phyloP scores from a whole-genome alignment of 2,329 filamentous ascomycete species.

The Cadophora luteo-olivacea region DNA sequence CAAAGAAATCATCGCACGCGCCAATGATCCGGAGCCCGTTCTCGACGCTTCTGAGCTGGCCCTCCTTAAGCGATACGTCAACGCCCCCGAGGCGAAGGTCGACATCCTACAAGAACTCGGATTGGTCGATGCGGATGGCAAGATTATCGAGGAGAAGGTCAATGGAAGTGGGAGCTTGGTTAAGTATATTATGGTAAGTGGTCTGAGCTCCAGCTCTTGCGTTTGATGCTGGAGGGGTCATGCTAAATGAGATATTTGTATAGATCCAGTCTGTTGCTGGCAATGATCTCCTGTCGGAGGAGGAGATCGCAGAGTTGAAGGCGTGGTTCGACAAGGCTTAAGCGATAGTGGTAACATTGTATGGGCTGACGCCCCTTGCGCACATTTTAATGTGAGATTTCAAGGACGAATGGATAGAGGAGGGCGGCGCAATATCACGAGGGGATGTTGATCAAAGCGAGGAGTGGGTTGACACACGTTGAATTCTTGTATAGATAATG shows the following conservation, averaged over 20 bases:
- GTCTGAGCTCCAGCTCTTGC: neutral
- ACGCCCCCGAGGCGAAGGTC: neutral
- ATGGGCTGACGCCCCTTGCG: neutral
- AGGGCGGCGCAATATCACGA: neutral
- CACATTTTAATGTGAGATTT: neutral
- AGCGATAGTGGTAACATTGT: neutral
- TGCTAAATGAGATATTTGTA: neutral
- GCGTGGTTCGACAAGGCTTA: neutral
- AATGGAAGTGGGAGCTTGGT: neutral
- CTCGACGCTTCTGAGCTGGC: neutral
- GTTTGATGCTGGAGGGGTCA: neutral
- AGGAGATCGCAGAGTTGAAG: slow-evolving; percentile 4
- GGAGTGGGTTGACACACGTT: too few relatives aligned
- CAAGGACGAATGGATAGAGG: neutral
- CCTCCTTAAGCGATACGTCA: slow-evolving; percentile 2
- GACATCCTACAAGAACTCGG: neutral
- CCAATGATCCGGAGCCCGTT: neutral
- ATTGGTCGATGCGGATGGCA: neutral
- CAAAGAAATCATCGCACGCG: slow-evolving; percentile 11
- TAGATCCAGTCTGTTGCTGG: neutral
- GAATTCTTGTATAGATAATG: too few relatives aligned
- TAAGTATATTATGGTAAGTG: neutral
- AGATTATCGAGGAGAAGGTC: neutral
- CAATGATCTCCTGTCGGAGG: neutral
- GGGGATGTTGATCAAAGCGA: too few relatives aligned